Percentiles rank a stretch among this genome's conserved stretches.
phyloP scores from a whole-genome alignment of 2,329 filamentous ascomycete genomes.

The Chaetomium olivaceum region DNA sequence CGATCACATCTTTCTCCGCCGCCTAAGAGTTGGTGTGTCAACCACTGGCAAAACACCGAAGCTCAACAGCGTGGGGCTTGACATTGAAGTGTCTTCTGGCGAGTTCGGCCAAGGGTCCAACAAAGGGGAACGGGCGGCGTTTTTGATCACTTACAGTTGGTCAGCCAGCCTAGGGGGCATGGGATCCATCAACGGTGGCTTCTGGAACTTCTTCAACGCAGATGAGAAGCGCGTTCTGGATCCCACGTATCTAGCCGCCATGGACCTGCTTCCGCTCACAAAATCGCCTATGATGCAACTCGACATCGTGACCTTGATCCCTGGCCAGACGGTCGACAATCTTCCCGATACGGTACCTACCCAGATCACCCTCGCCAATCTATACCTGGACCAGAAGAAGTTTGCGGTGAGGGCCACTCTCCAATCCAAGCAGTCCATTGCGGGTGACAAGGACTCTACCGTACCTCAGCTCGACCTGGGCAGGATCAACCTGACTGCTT shows the following conservation, averaged over 20 bases:
- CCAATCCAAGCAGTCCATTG: background rate
- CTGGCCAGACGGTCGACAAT: slow-evolving; percentile 1
- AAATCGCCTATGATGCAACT: background rate
- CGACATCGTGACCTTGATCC: slow-evolving; percentile 1
- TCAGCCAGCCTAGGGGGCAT: background rate
- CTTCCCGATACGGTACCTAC: background rate
- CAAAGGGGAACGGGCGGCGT: background rate
- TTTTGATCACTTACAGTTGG: slow-evolving; percentile 4
- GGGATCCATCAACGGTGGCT: slow-evolving; percentile 2
- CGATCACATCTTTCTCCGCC: too few relatives aligned
- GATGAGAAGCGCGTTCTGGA: slow-evolving; percentile 4
- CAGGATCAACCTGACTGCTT: background rate
- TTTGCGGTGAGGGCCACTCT: background rate
- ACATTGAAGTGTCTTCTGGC: slow-evolving; percentile 1
- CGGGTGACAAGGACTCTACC: background rate
- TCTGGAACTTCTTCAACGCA: slow-evolving; percentile 1
- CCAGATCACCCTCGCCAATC: background rate
- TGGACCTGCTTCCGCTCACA: background rate
- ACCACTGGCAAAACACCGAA: background rate
- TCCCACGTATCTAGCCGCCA: background rate
- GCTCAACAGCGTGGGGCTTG: background rate
- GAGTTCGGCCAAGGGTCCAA: background rate
- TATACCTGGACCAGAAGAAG: slow-evolving; percentile 1
- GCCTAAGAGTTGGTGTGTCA: background rate
- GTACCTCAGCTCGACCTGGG: slow-evolving; percentile 1